Evolutionary conservation across 352 stramenopile species (phyloP).

Genomic region (Globisporangium spinosum): DNA sequence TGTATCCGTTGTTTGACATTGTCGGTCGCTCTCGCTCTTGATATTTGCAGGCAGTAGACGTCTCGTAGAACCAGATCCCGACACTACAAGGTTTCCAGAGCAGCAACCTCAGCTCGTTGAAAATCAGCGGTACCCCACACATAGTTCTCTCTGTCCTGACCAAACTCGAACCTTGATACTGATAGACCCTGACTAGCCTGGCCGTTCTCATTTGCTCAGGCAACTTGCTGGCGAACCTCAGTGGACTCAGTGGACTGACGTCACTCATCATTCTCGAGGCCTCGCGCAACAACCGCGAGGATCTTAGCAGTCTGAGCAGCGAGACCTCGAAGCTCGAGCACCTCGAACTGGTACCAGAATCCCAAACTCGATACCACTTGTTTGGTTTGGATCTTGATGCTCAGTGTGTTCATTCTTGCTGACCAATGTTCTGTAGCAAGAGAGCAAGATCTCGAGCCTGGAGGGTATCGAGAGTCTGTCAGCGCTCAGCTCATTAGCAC

Average conservation of each 20-base stretch:
- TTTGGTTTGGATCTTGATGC: neutral
- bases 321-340: slow-evolving; percentile 49
- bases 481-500: slow-evolving; percentile 35
- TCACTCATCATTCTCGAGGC: slow-evolving; percentile 53
- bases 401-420: neutral
- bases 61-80: slow-evolving; percentile 68
- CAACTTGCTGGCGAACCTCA: slow-evolving; percentile 49
- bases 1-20: neutral
- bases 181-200: neutral
- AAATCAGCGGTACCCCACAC: slow-evolving; percentile 46
- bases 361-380: neutral
- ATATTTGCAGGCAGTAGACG: slow-evolving; percentile 39
- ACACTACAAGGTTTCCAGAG: slow-evolving; percentile 51
- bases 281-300: slow-evolving; percentile 45
- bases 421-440: slow-evolving; percentile 30
- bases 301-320: slow-evolving; percentile 32
- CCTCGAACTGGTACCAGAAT: slow-evolving; percentile 29
- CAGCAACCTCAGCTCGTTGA: slow-evolving; percentile 45
- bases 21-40: neutral
- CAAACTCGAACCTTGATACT: neutral
- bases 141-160: neutral
- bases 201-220: slow-evolving; percentile 20
- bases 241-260: slow-evolving; percentile 41
- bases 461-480: slow-evolving; percentile 49
- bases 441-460: slow-evolving; percentile 63